phyloP scores from a whole-genome alignment of 805 yeast species.

The Komagataella ulmi region DNA sequence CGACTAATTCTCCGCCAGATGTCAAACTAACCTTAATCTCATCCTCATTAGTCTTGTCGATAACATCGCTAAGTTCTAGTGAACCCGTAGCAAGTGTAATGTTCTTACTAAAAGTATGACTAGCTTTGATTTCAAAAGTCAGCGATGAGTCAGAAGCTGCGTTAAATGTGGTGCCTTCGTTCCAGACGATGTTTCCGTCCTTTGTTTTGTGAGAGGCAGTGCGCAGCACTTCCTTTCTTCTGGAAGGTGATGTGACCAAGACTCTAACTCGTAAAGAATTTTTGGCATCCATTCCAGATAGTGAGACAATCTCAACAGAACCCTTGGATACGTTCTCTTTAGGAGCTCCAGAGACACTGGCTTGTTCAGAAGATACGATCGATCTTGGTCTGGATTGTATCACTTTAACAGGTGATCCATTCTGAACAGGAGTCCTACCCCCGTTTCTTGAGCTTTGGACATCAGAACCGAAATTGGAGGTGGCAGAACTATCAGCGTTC shows the following conservation, averaged over 20 bases:
- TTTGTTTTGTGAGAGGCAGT: conserved; percentile 44
- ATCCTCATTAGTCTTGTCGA: conserved; percentile 32
- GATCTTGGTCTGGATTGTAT: conserved; percentile 7
- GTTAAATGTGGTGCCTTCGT: conserved; percentile 55
- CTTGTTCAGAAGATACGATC: not conserved
- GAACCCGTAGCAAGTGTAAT: conserved; percentile 48
- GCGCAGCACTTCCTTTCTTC: conserved; percentile 46
- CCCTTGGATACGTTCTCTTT: conserved; percentile 23
- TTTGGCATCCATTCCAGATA: conserved; percentile 8
- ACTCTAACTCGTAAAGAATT: conserved; percentile 38
- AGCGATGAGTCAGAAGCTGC: conserved; percentile 50
- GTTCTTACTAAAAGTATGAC: conserved; percentile 64
- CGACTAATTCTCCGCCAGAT: not conserved
- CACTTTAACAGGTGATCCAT: not conserved
- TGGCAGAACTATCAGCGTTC: not conserved
- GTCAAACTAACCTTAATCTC: conserved; percentile 17
- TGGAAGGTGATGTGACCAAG: conserved; percentile 21
- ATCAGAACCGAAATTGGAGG: not conserved
- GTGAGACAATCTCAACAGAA: conserved; percentile 31
- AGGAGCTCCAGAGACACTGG: not conserved
- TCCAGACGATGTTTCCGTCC: conserved; percentile 35
- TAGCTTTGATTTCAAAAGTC: conserved; percentile 47
- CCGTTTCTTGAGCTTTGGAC: not conserved
- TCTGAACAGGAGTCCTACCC: not conserved
- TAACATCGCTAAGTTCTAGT: conserved; percentile 34